phyloP scores from a whole-genome alignment of 768 basidiomycete species.

The Agrocybe chaxingu region DNA sequence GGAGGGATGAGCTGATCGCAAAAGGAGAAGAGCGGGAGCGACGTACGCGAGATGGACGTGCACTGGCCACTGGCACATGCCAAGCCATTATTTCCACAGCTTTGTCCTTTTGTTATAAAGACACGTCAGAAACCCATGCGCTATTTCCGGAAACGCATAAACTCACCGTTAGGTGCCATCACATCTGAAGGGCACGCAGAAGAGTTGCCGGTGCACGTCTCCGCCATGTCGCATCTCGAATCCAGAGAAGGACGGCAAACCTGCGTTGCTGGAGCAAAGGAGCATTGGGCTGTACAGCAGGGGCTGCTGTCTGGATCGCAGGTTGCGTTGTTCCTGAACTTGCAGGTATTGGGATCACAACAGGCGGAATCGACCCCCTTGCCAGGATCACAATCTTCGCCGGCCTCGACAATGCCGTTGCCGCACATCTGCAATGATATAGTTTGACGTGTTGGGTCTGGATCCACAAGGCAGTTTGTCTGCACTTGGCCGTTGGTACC shows the following conservation, averaged over 20 bases:
- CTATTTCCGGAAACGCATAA: slow-evolving; percentile 2
- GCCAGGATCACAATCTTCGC: slow-evolving; percentile 89
- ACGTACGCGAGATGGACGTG: slow-evolving; percentile 67
- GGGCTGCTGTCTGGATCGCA: slow-evolving; percentile 77
- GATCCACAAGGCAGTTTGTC: slow-evolving; percentile 66
- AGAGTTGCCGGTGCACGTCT: slow-evolving; percentile 74
- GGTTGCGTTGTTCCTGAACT: slow-evolving; percentile 65
- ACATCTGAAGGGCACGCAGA: slow-evolving; percentile 69
- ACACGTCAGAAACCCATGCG: slow-evolving; percentile 10
- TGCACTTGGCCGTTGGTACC: slow-evolving; percentile 41
- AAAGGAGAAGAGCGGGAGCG: slow-evolving; percentile 7
- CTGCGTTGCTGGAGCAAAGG: slow-evolving; percentile 62
- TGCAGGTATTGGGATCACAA: slow-evolving; percentile 74
- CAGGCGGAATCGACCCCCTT: slow-evolving; percentile 55
- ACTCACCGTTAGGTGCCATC: slow-evolving; percentile 55
- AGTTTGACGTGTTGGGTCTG: slow-evolving; percentile 39
- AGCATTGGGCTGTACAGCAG: slow-evolving; percentile 72
- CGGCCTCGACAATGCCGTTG: slow-evolving; percentile 78
- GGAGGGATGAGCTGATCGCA: slow-evolving; percentile 13
- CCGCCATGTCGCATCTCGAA: slow-evolving; percentile 61
- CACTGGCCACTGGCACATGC: slow-evolving; percentile 78
- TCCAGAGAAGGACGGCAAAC: slow-evolving; percentile 74
- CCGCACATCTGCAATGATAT: slow-evolving; percentile 75
- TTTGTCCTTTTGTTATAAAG: slow-evolving; percentile 40
- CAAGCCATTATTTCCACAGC: slow-evolving; percentile 61